Base-by-base conservation (phyloP, 441 rosid genomes). In the Flueggea neowawraea region DNA sequence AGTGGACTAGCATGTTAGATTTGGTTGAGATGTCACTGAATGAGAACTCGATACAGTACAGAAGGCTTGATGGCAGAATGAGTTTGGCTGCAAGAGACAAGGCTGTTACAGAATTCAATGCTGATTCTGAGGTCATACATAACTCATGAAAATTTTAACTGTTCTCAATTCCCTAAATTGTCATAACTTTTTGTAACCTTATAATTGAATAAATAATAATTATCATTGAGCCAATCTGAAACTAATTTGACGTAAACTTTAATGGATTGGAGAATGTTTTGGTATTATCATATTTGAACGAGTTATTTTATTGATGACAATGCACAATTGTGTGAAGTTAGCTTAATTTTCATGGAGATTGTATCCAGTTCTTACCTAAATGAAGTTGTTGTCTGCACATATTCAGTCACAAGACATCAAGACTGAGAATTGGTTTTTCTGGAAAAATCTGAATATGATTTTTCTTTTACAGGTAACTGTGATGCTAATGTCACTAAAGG, bases 61-160 rank as follows among this genome's bases (percentile, higher is more conserved):
- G 97, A 82, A 86, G 99, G 75, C 88, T 94, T 77, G 99, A 94
- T 61, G 96, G 96, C 54, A 87, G 90, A 56, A 91, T 94, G 97
- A 75, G 75, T 67, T 78, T 94, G 72, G 55, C 73, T 67, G 82
- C 91, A 41, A 81, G 97, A 70, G 99, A 94, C 81, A 80, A 71
- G 78, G 96, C 88, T 60, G 90, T 91, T 52, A 91, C 83, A 74
- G 94, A 91, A 60, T 91, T 91, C 78, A 83, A 81, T 77, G 54
- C 71, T 39, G 85, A 87, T 73, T 84, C 90, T 0, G 84, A 84
- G 94, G 96, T 94, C 76, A 65, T 88, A 48, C 67, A 1, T 36
- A 36, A 5, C 52, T 54, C 22, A 16, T 57, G 31, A 49, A 14
- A 41, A 54, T 50, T 45, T 59, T 44, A 16, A 54, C 36, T 36